Base-by-base conservation (phyloP, 2,329 filamentous ascomycete species). In the Verticillium dahliae region DNA sequence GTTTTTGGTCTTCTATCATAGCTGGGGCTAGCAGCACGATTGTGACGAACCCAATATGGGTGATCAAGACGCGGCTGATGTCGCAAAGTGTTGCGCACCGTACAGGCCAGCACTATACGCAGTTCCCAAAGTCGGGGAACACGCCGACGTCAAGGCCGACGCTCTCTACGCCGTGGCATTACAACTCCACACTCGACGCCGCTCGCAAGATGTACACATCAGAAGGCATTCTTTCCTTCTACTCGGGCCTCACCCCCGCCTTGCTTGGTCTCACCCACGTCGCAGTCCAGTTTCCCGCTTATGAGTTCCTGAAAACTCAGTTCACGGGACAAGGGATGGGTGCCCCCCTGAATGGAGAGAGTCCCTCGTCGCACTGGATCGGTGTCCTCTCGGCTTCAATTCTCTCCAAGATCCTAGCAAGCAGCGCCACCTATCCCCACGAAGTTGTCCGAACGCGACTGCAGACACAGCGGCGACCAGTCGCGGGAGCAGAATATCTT, bases 41-140 rank as follows among this genome's bases (percentile, higher is more conserved):
- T 65, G 90, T 89, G 65, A 99, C 95, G 31, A 99, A 98, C 74
- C 95, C 95, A 1, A 99, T 99, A 64, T 99, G 95, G 95, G 95
- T 99, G 41, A 97, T 99, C 79, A 99, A 99, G 78, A 99, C 95
- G 57, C 85, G 95, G 67, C 85, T 99, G 68, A 98, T 98, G 95
- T 97, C 95, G 41, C 95, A 98, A 78, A 90, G 87, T 83, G 66
- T 81, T 76, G 37, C 80, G 77, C 62, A 65, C n/a, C 56, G 70
- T 72, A 82, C 73, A 71, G 79, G 76, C 71, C 80, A 72, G 71
- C 79, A 74, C 15, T 75, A 78, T 65, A 78, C 76, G 33, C 65
- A 72, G 63, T 78, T 80, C 63, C 80, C 83, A 55, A 80, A 80
- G 67, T 75, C 81, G 13, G 71, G 76, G 60, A 84, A 78, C 69